Evolutionary conservation across 2,329 filamentous ascomycete species (phyloP).

Genomic region (Venturia oleaginea): DNA sequence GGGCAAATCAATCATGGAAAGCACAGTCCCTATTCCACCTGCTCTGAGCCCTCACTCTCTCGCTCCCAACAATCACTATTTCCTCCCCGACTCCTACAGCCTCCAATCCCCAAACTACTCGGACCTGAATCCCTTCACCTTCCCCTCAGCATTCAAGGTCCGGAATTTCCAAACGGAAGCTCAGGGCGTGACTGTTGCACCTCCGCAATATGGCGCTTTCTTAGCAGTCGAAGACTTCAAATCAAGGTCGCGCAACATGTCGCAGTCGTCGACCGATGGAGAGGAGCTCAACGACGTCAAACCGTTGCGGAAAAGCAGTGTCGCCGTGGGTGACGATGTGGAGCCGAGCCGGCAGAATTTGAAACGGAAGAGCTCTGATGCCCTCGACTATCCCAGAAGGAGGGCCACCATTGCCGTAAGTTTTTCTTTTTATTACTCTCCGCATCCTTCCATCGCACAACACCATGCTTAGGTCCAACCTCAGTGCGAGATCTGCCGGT

Average conservation of each 20-base stretch:
- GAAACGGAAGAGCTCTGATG: constrained; percentile 25
- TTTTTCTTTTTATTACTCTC: constrained; percentile 3
- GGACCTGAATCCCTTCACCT: constrained; percentile 20
- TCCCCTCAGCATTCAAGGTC: not conserved
- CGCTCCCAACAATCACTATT: not conserved
- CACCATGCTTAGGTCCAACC: constrained; percentile 16
- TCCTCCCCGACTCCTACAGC: constrained; percentile 16
- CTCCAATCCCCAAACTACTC: not conserved
- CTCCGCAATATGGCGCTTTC: constrained; percentile 3
- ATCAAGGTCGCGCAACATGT: constrained; percentile 34
- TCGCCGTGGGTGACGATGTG: not conserved
- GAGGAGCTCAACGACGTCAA: constrained; percentile 27
- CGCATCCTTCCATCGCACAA: not conserved
- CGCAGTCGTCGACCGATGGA: constrained; percentile 32
- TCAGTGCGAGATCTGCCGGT: constrained; percentile 76
- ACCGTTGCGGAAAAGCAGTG: not conserved
- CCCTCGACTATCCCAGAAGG: constrained; percentile 34
- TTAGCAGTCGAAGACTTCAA: constrained; percentile 19
- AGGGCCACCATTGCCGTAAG: constrained; percentile 34
- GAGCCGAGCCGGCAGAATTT: not conserved
- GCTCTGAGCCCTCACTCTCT: constrained; percentile 4
- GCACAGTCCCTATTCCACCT: constrained; percentile 1
- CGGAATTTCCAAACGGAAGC: not conserved
- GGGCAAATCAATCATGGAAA: not conserved
- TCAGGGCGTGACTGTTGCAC: not conserved